These are phyloP conservation scores for Stipa capillata DNA, from an alignment of 176 grass and related monocot species.

Conservation along the genomic window DNA sequence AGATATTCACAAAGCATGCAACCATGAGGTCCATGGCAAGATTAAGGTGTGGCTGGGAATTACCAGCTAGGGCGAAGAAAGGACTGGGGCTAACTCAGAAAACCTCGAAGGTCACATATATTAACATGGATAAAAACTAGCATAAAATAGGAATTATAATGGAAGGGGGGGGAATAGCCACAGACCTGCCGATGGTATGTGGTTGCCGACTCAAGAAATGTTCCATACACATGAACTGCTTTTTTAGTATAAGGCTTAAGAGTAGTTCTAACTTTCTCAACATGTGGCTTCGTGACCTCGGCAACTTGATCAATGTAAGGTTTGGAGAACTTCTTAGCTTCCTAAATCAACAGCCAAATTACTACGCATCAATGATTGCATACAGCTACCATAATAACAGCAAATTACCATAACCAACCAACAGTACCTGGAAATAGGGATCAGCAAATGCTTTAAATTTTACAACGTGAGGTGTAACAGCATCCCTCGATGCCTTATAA, in stretches of 20 bases:
- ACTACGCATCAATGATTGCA: not conserved
- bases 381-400: not conserved
- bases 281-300: constrained; percentile 79
- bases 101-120: not conserved
- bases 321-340: constrained; percentile 77
- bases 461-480: constrained; percentile 42
- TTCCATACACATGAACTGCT: constrained; percentile 58
- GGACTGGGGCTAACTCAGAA: not conserved
- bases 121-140: not conserved
- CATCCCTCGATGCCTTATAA: constrained; percentile 55
- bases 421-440: constrained; percentile 77
- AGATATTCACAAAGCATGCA: not conserved
- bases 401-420: not conserved
- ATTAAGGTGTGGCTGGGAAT: not conserved
- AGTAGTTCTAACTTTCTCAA: constrained; percentile 61
- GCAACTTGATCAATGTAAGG: constrained; percentile 89
- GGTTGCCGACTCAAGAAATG: constrained; percentile 76
- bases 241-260: constrained; percentile 65
- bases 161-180: not conserved
- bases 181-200: constrained; percentile 93
- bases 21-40: not conserved
- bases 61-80: not conserved
- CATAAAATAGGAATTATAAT: not conserved
- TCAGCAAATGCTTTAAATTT: constrained; percentile 55
- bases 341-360: constrained; percentile 43